Conservation (phyloP, 2,329 filamentous ascomycete genomes). For the Aschersonia sp. region DNA sequence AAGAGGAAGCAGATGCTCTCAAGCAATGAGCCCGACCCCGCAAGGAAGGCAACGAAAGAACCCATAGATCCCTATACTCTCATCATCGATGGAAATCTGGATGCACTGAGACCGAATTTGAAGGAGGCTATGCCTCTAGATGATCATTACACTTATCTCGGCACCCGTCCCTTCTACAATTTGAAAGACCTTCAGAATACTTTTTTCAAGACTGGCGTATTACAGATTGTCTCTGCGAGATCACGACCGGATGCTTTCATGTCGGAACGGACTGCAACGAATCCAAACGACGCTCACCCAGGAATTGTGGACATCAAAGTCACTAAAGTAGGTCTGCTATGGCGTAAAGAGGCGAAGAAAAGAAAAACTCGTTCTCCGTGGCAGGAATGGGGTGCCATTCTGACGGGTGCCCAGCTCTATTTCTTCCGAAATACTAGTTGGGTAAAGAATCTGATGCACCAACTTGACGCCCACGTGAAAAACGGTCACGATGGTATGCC, state of each 20-base stretch:
- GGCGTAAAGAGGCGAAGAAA: slow-evolving; percentile 89
- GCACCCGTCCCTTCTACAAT: slow-evolving; percentile 61
- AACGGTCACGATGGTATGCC: slow-evolving; percentile 61
- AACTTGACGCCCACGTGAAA: slow-evolving; percentile 71
- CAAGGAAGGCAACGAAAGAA: slow-evolving; percentile 56
- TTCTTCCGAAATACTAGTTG: slow-evolving; percentile 89
- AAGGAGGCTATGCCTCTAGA: slow-evolving; percentile 89
- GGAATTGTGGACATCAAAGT: slow-evolving; percentile 96
- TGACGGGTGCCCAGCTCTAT: slow-evolving; percentile 94
- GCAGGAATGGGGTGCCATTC: slow-evolving; percentile 96
- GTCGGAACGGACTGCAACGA: slow-evolving; percentile 69
- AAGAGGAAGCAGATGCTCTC: slow-evolving; percentile 58
- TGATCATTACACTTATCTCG: slow-evolving; percentile 80
- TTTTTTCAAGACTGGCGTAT: slow-evolving; percentile 78
- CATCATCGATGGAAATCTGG: slow-evolving; percentile 80
- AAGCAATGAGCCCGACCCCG: slow-evolving; percentile 33
- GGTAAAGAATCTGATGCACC: slow-evolving; percentile 81
- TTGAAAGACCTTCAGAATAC: slow-evolving; percentile 71
- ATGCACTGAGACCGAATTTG: slow-evolving; percentile 67
- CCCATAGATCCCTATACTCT: slow-evolving; percentile 91
- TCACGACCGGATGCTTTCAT: slow-evolving; percentile 94
- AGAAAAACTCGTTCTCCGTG: slow-evolving; percentile 89
- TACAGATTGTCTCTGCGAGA: slow-evolving; percentile 89
- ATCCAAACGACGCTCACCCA: slow-evolving; percentile 73
- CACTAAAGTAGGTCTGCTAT: slow-evolving; percentile 86